Conservation (phyloP, 352 stramenopile genomes). For the Globisporangium middletonii region DNA sequence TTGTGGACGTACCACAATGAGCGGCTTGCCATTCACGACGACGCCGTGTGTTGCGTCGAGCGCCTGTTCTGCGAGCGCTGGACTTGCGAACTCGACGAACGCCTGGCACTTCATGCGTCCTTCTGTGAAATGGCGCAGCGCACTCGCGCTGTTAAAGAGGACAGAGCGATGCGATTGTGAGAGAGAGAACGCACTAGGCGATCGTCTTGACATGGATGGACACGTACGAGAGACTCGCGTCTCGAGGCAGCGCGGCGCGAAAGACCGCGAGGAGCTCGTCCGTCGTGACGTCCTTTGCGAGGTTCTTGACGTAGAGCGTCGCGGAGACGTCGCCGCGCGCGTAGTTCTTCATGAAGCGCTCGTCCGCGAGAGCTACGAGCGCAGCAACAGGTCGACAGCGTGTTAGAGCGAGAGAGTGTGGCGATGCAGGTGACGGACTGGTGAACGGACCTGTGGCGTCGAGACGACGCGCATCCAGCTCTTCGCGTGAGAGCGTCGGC, state of each 20-base stretch:
- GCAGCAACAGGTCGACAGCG: background rate
- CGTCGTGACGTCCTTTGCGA: conserved; percentile 44
- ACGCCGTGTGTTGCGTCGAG: conserved; percentile 65
- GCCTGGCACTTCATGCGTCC: conserved; percentile 84
- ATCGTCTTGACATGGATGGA: background rate
- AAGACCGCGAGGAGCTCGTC: conserved; percentile 47
- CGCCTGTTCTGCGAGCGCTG: conserved; percentile 38
- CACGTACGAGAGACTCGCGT: conserved; percentile 5
- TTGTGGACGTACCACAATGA: conserved; percentile 71
- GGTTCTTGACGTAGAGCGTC: conserved; percentile 82
- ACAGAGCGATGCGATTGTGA: too few species aligned
- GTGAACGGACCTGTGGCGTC: conserved; percentile 6
- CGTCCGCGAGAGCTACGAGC: conserved; percentile 18
- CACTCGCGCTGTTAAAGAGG: conserved; percentile 24
- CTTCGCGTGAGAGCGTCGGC: background rate
- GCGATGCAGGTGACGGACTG: background rate
- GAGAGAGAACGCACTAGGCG: background rate
- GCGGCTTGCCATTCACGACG: conserved; percentile 65
- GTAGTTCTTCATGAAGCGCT: conserved; percentile 77
- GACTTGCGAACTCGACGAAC: conserved; percentile 65
- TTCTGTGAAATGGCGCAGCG: conserved; percentile 67
- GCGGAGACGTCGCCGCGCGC: conserved; percentile 35
- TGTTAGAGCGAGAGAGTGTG: background rate
- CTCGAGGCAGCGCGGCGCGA: conserved; percentile 27
- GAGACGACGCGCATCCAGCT: conserved; percentile 7